Conservation (phyloP, 768 basidiomycete genomes). For the Kwoniella heveanensis region DNA sequence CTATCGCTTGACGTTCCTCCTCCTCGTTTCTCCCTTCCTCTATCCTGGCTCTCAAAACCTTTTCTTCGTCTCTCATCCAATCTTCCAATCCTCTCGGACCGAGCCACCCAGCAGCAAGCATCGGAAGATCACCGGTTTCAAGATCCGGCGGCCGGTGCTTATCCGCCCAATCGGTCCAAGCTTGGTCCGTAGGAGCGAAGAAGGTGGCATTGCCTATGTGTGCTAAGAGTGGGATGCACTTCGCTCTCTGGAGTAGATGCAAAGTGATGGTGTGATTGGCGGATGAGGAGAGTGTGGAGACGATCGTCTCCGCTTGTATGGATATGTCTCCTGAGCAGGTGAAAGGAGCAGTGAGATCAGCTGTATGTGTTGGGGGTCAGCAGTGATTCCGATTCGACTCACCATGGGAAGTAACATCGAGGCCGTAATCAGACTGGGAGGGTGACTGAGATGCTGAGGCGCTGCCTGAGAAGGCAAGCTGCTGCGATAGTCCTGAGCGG, state of each 20-base stretch:
- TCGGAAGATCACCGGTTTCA: not conserved
- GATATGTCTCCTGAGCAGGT: no score
- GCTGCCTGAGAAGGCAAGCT: slow-evolving; percentile 11
- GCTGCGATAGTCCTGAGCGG: slow-evolving; percentile 11
- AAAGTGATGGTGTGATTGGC: slow-evolving; percentile 77
- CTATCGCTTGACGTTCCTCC: slow-evolving; percentile 12
- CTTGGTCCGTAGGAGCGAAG: slow-evolving; percentile 95
- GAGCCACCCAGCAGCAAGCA: slow-evolving; percentile 31
- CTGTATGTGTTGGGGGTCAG: no score
- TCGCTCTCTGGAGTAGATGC: slow-evolving; percentile 74
- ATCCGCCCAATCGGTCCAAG: slow-evolving; percentile 57
- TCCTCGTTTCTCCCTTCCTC: slow-evolving; percentile 9
- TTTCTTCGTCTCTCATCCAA: slow-evolving; percentile 57
- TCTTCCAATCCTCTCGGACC: slow-evolving; percentile 45
- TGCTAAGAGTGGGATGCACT: slow-evolving; percentile 89
- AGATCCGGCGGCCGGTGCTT: slow-evolving; percentile 21
- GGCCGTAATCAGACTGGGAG: not conserved
- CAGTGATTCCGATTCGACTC: no score
- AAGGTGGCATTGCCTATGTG: slow-evolving; percentile 77
- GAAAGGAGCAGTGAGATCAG: no score
- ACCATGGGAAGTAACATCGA: slow-evolving; percentile 1
- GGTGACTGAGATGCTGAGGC: not conserved
- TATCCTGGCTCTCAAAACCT: slow-evolving; percentile 44
- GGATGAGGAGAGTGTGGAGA: slow-evolving; percentile 75
- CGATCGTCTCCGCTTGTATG: slow-evolving; percentile 57